Percentiles rank a stretch among this genome's conserved stretches.
phyloP scores from a whole-genome alignment of 75 land plant species.

The Sequoiadendron giganteum region DNA sequence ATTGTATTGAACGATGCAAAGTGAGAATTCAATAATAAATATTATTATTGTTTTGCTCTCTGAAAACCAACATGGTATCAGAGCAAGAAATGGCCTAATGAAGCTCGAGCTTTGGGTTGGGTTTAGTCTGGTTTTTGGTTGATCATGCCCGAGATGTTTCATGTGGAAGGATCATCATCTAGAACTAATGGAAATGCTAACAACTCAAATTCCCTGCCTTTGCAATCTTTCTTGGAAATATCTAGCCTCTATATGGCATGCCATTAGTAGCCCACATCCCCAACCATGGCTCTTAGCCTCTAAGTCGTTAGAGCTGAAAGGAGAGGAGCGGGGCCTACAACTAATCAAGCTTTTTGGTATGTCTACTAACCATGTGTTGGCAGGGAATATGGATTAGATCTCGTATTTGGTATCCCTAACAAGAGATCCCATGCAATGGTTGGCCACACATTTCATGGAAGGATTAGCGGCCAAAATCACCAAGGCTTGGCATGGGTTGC shows the following conservation, averaged over 20 bases:
- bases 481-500: constrained; percentile 57
- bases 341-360: constrained; percentile 65
- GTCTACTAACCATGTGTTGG: constrained; percentile 59
- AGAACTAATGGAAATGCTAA: neutral
- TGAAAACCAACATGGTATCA: too few species aligned
- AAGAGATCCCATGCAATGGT: constrained; percentile 79
- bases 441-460: constrained; percentile 70
- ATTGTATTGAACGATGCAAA: too few species aligned
- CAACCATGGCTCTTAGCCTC: neutral
- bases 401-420: constrained; percentile 59
- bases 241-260: constrained; percentile 31
- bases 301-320: constrained; percentile 40
- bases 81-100: too few species aligned
- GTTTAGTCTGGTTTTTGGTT: too few species aligned
- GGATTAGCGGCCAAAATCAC: constrained; percentile 69
- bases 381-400: constrained; percentile 59
- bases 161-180: neutral
- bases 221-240: constrained; percentile 55
- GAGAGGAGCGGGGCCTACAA: constrained; percentile 83
- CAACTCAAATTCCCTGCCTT: constrained; percentile 22
- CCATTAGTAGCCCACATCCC: constrained; percentile 18
- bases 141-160: neutral
- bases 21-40: too few species aligned
- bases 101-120: too few species aligned
- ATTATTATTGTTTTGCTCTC: too few species aligned